Percentiles rank a stretch among this genome's conserved stretches.
Evolutionary conservation across 495 filamentous ascomycete species (phyloP).

Genomic region (Daldinia childiae): DNA sequence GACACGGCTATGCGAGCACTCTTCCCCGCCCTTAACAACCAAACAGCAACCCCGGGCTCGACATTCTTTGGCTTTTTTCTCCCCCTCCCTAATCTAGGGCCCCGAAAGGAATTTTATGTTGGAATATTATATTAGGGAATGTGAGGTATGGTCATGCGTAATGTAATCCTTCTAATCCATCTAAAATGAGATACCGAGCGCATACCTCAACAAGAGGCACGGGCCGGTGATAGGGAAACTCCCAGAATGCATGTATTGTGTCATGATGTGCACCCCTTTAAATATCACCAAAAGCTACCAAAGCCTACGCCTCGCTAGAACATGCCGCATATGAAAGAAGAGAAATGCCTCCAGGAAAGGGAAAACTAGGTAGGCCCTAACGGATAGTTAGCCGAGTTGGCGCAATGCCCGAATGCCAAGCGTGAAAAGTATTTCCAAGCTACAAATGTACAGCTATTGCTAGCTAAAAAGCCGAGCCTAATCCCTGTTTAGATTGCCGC

Average conservation of each 20-base stretch:
- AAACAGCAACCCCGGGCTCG: slow-evolving; percentile 4
- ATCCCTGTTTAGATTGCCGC: slow-evolving; percentile 87
- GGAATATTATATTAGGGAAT: slow-evolving; percentile 46
- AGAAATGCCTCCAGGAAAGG: slow-evolving; percentile 11
- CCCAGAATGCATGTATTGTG: slow-evolving; percentile 44
- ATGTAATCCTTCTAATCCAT: slow-evolving; percentile 43
- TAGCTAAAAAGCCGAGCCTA: slow-evolving; percentile 82
- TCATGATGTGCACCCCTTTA: slow-evolving; percentile 41
- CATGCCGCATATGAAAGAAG: slow-evolving; percentile 44
- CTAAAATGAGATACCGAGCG: slow-evolving; percentile 39
- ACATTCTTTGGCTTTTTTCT: slow-evolving; percentile 22
- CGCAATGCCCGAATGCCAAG: slow-evolving; percentile 17
- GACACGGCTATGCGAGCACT: slow-evolving; percentile 8
- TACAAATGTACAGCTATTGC: slow-evolving; percentile 7
- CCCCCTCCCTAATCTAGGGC: slow-evolving; percentile 3
- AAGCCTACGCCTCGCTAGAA: slow-evolving; percentile 52
- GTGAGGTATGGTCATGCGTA: slow-evolving; percentile 29
- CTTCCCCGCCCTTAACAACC: slow-evolving; percentile 4
- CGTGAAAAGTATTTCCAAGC: slow-evolving; percentile 29
- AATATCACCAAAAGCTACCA: slow-evolving; percentile 47
- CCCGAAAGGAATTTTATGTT: slow-evolving; percentile 24
- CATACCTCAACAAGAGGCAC: slow-evolving; percentile 22
- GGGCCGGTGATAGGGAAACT: slow-evolving; percentile 32
- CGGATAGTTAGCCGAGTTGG: slow-evolving; percentile 2
- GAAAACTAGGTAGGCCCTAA: slow-evolving; percentile 18